These are phyloP conservation scores for Cerioporus squamosus DNA, from an alignment of 1,284 basidiomycete genomes.

Conservation along the genomic window DNA sequence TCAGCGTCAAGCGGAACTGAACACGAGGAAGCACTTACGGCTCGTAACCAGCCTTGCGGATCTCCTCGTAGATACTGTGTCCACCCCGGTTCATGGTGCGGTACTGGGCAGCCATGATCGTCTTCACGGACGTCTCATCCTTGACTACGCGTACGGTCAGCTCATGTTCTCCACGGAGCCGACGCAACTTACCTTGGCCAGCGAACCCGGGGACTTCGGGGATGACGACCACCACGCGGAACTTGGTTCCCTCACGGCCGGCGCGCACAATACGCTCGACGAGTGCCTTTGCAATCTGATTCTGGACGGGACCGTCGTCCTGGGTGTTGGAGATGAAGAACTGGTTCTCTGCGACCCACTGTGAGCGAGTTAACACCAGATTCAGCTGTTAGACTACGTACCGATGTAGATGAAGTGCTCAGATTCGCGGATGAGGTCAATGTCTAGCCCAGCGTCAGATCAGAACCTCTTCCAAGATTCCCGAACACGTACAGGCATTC, in stretches of 20 bases:
- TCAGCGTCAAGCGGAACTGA: background rate
- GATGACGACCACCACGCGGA: slow-evolving; percentile 85
- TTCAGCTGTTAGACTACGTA: slow-evolving; percentile 36
- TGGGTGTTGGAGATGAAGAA: slow-evolving; percentile 88
- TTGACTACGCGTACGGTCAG: slow-evolving; percentile 57
- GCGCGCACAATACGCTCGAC: slow-evolving; percentile 86
- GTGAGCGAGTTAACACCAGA: background rate
- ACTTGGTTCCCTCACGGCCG: slow-evolving; percentile 69
- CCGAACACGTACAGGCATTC: slow-evolving; percentile 70
- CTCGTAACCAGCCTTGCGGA: slow-evolving; percentile 80
- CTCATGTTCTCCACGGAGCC: too few relatives aligned
- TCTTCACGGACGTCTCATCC: slow-evolving; percentile 70
- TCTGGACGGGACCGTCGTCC: slow-evolving; percentile 71
- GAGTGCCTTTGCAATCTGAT: slow-evolving; percentile 82
- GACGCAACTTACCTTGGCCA: slow-evolving; percentile 43
- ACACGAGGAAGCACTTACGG: slow-evolving; percentile 55
- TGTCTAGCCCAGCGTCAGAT: slow-evolving; percentile 29
- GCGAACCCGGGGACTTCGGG: slow-evolving; percentile 85
- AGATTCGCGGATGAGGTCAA: slow-evolving; percentile 82
- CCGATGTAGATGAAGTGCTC: slow-evolving; percentile 91
- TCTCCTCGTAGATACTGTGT: slow-evolving; percentile 82
- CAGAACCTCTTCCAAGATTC: background rate
- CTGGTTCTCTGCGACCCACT: slow-evolving; percentile 73
- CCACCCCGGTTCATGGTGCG: slow-evolving; percentile 89
- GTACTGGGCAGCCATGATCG: slow-evolving; percentile 84